Conservation (phyloP, 331 rosid genomes). For the Malus hybrid region DNA sequence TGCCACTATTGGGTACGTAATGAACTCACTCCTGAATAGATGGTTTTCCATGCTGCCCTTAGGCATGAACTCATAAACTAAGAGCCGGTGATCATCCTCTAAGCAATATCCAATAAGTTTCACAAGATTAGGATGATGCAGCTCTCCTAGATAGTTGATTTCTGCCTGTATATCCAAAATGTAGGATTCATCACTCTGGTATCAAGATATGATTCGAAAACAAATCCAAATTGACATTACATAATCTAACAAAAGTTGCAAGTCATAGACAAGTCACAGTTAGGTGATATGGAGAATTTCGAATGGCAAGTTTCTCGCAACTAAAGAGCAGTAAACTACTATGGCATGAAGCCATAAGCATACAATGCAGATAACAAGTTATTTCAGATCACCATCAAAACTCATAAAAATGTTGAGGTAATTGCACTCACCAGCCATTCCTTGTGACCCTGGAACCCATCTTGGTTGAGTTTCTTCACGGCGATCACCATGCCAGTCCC, state of each 20-base stretch:
- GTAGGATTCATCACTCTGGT: conserved; percentile 8
- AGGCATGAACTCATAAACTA: conserved; percentile 81
- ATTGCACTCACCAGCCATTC: conserved; percentile 86
- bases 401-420: background rate
- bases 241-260: background rate
- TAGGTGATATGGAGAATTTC: background rate
- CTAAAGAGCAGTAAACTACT: background rate
- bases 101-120: conserved; percentile 80
- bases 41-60: conserved; percentile 93
- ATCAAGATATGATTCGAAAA: background rate
- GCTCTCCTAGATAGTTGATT: conserved; percentile 81
- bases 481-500: conserved; percentile 81
- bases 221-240: background rate
- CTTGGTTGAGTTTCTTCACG: conserved; percentile 86
- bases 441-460: conserved; percentile 89
- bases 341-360: background rate
- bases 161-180: conserved; percentile 48
- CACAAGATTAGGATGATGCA: conserved; percentile 85
- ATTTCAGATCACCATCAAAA: background rate
- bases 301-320: background rate
- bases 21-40: conserved; percentile 73
- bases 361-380: background rate
- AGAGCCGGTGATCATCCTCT: conserved; percentile 78
- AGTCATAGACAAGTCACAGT: background rate
- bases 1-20: background rate